These are phyloP conservation scores for Platanthera guangdongensis DNA, from an alignment of 106 monocot species.

Conservation along the genomic window DNA sequence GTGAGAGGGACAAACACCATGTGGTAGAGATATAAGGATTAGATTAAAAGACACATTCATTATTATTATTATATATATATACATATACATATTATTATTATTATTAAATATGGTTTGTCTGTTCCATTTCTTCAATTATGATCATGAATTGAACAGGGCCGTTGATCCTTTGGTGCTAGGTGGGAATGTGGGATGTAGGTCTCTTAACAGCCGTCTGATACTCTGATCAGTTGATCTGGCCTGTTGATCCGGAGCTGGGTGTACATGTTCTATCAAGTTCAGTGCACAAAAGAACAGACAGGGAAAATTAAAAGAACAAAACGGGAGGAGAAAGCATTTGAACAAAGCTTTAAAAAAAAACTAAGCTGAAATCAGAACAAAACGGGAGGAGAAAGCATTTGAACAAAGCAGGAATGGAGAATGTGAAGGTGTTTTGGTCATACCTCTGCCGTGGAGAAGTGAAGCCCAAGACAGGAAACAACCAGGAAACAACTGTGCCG, in stretches of 20 bases:
- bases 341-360: no score
- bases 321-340: no score
- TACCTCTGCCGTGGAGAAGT: no score
- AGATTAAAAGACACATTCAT: neutral
- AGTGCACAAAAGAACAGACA: no score
- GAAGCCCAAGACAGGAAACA: no score
- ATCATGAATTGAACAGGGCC: neutral
- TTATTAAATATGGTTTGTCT: neutral
- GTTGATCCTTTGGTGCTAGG: neutral
- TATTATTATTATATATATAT: no score
- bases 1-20: slow-evolving; percentile 5
- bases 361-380: no score
- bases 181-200: neutral
- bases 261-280: neutral
- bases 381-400: no score
- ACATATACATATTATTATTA: neutral
- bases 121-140: neutral
- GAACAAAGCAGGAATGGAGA: no score
- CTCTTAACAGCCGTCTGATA: neutral
- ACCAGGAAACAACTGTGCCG: no score
- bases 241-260: neutral
- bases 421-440: no score
- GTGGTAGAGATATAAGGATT: neutral
- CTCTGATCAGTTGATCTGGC: neutral
- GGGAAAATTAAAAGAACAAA: no score